Evolutionary conservation across 1,284 basidiomycete species (phyloP).

Genomic region (Mycena sp.): DNA sequence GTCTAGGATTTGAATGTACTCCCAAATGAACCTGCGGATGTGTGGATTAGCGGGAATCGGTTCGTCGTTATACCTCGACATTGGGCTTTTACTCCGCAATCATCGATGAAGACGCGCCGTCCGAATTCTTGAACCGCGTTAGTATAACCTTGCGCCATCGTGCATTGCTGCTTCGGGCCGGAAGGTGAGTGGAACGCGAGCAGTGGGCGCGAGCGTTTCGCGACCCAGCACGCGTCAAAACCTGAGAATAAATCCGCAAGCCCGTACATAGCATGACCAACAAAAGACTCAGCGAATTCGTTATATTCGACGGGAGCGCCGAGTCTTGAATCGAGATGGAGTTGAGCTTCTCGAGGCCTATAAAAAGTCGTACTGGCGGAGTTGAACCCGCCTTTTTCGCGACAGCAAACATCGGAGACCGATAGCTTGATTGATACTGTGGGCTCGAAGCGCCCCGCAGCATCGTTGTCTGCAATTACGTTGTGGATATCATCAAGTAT

Average conservation of each 20-base stretch:
- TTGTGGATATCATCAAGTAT: no score
- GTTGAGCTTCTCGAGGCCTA: constrained; percentile 46
- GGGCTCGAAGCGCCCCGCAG: constrained; percentile 44
- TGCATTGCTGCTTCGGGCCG: constrained; percentile 31
- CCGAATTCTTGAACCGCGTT: constrained; percentile 43
- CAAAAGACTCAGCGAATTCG: no score
- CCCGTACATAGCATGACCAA: no score
- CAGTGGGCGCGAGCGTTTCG: constrained; percentile 33
- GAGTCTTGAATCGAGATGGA: constrained; percentile 41
- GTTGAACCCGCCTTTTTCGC: constrained; percentile 44
- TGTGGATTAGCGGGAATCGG: constrained; percentile 18
- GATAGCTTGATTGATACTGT: constrained; percentile 43
- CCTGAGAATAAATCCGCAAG: no score
- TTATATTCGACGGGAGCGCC: no score
- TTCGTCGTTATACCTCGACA: constrained; percentile 34
- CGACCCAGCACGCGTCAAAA: constrained; percentile 35
- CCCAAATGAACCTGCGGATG: constrained; percentile 37
- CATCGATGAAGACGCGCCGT: constrained; percentile 42
- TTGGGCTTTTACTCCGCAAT: constrained; percentile 40
- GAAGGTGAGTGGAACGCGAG: constrained; percentile 37
- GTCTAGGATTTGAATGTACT: constrained; percentile 36
- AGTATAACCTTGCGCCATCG: constrained; percentile 39
- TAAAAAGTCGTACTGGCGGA: constrained; percentile 36
- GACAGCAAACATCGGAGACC: constrained; percentile 42
- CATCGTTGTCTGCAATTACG: no score